Conservation (phyloP, 208 protist species). For the Trypanosoma grayi region DNA sequence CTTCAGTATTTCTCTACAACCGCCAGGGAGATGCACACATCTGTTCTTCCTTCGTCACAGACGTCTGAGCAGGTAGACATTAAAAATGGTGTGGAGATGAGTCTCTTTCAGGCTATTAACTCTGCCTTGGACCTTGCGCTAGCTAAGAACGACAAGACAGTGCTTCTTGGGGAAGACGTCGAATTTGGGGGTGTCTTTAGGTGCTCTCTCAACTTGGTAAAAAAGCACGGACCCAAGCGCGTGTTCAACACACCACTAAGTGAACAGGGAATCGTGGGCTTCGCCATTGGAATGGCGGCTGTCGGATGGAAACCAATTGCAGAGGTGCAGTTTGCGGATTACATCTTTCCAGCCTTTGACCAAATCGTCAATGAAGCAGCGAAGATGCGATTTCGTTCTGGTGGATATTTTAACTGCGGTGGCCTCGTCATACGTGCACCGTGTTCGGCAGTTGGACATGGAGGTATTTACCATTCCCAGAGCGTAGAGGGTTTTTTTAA, state of each 20-base stretch:
- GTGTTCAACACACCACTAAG: constrained; percentile 97
- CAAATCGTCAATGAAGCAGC: constrained; percentile 98
- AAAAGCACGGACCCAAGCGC: constrained; percentile 86
- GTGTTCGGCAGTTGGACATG: constrained; percentile 97
- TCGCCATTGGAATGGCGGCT: constrained; percentile 95
- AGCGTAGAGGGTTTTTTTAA: constrained; percentile 95
- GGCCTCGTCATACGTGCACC: constrained; percentile 94
- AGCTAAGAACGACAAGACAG: constrained; percentile 73
- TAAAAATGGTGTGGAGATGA: constrained; percentile 72
- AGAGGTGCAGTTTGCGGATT: constrained; percentile 99
- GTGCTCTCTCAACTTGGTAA: constrained; percentile 77
- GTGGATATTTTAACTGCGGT: constrained; percentile 92
- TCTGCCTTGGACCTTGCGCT: constrained; percentile 93
- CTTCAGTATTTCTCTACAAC: background rate
- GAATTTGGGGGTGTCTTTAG: constrained; percentile 98
- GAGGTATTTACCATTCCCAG: constrained; percentile 97
- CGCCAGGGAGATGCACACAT: background rate
- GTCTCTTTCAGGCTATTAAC: constrained; percentile 95
- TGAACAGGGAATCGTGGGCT: constrained; percentile 98
- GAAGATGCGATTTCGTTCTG: constrained; percentile 98
- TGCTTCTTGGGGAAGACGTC: constrained; percentile 97
- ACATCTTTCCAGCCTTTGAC: constrained; percentile 99
- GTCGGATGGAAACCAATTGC: constrained; percentile 92
- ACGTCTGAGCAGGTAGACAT: constrained; percentile 33
- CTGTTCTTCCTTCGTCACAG: background rate